phyloP scores from a whole-genome alignment of 805 yeast species.

The Metschnikowia santaceciliae region DNA sequence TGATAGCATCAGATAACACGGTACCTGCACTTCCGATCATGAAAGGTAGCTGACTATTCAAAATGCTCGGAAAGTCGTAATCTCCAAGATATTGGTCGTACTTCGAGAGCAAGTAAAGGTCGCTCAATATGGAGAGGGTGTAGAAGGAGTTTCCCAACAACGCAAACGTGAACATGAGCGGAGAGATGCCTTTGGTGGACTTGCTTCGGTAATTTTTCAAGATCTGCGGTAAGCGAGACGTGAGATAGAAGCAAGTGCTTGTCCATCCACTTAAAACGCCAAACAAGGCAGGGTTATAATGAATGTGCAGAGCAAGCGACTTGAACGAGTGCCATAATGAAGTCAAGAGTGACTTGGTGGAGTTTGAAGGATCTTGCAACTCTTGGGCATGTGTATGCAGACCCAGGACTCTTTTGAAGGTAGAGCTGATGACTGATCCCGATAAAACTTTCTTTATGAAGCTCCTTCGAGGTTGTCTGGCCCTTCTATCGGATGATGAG shows the following conservation, averaged over 20 bases:
- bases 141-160: constrained; percentile 35
- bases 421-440: constrained; percentile 12
- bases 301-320: neutral
- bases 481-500: constrained; percentile 7
- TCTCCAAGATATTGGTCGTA: constrained; percentile 14
- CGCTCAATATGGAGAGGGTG: constrained; percentile 29
- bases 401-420: constrained; percentile 12
- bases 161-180: constrained; percentile 32
- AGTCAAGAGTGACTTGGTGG: neutral
- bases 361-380: neutral
- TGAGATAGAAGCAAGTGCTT: constrained; percentile 28
- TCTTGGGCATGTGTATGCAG: neutral
- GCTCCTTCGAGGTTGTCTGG: constrained; percentile 5
- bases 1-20: constrained; percentile 25
- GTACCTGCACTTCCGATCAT: constrained; percentile 23
- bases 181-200: constrained; percentile 35
- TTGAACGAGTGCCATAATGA: neutral
- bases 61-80: constrained; percentile 13
- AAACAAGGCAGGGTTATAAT: constrained; percentile 11
- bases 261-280: constrained; percentile 34
- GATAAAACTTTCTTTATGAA: constrained; percentile 12
- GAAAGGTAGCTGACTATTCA: constrained; percentile 20
- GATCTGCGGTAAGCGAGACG: constrained; percentile 36
- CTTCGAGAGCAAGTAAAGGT: constrained; percentile 23
- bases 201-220: constrained; percentile 24